Evolutionary conservation across 78 protist genomes (phyloP).

Genomic region (Dictyostelium purpureum): DNA sequence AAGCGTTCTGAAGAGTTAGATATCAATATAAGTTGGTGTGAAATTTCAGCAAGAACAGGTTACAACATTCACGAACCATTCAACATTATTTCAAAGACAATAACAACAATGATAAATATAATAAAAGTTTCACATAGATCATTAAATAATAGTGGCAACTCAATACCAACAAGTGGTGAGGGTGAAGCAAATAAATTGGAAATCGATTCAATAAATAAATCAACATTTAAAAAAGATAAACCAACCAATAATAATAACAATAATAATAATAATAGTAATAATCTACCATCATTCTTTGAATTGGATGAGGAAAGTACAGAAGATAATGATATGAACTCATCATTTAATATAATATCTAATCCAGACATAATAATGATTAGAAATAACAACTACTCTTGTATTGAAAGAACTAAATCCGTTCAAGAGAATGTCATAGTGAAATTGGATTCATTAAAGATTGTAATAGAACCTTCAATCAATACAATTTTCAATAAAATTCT

Average conservation of each 20-base stretch:
- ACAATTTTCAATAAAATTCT: conserved; percentile 5
- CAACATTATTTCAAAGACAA: conserved; percentile 28
- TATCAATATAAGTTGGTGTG: conserved; percentile 53
- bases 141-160: not conserved
- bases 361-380: conserved; percentile 22
- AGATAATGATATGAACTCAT: not conserved
- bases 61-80: conserved; percentile 61
- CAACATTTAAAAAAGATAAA: not conserved
- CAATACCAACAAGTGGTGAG: not conserved
- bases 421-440: conserved; percentile 15
- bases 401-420: conserved; percentile 19
- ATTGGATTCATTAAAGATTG: conserved; percentile 44
- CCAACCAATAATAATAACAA: not conserved
- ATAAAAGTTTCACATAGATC: conserved; percentile 21
- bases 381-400: conserved; percentile 44
- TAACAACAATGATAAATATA: conserved; percentile 33
- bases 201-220: not conserved
- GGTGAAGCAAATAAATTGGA: not conserved
- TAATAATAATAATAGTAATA: not conserved
- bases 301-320: conserved; percentile 32
- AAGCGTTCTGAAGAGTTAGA: conserved; percentile 38
- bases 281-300: conserved; percentile 20
- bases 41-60: conserved; percentile 59
- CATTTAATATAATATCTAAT: not conserved
- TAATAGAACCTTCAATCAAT: conserved; percentile 25